These are phyloP conservation scores for Neurospora discreta DNA, from an alignment of 495 filamentous ascomycete species.

Conservation along the genomic window DNA sequence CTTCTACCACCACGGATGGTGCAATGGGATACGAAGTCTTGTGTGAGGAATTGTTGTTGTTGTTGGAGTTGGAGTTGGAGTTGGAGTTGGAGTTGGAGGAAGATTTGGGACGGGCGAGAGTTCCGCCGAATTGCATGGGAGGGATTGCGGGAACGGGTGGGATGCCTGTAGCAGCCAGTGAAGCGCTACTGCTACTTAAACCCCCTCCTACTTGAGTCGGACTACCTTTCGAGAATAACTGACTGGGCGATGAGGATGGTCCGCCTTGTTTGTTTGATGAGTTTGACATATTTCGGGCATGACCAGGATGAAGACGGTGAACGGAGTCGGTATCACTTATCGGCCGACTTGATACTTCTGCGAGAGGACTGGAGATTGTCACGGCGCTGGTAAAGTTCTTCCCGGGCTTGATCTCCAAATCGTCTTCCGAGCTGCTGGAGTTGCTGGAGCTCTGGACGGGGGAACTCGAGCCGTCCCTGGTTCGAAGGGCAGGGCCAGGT, in stretches of 20 bases:
- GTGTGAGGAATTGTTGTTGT: not conserved
- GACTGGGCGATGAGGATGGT: not conserved
- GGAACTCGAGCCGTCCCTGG: constrained; percentile 3
- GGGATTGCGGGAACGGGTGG: constrained; percentile 21
- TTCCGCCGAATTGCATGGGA: constrained; percentile 10
- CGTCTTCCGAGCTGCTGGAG: constrained; percentile 25
- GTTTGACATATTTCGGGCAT: constrained; percentile 20
- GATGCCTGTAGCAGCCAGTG: constrained; percentile 8
- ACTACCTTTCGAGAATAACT: not conserved
- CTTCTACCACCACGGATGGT: not conserved
- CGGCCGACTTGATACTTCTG: constrained; percentile 1
- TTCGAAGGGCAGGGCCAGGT: not conserved
- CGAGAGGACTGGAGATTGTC: not conserved
- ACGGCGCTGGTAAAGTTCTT: constrained; percentile 1
- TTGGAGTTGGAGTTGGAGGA: not conserved
- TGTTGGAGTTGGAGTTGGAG: not conserved
- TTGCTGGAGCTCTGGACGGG: constrained; percentile 20
- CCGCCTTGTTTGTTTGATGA: constrained; percentile 2
- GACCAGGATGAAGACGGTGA: constrained; percentile 21
- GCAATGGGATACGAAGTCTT: not conserved
- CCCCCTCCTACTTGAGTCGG: not conserved
- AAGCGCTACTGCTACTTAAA: constrained; percentile 2
- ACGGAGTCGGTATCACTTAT: constrained; percentile 10
- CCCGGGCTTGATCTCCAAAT: constrained; percentile 22
- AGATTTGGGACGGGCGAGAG: not conserved